These are phyloP conservation scores for Fusarium verticillioides DNA, from an alignment of 2,329 filamentous ascomycete species.

Conservation along the genomic window DNA sequence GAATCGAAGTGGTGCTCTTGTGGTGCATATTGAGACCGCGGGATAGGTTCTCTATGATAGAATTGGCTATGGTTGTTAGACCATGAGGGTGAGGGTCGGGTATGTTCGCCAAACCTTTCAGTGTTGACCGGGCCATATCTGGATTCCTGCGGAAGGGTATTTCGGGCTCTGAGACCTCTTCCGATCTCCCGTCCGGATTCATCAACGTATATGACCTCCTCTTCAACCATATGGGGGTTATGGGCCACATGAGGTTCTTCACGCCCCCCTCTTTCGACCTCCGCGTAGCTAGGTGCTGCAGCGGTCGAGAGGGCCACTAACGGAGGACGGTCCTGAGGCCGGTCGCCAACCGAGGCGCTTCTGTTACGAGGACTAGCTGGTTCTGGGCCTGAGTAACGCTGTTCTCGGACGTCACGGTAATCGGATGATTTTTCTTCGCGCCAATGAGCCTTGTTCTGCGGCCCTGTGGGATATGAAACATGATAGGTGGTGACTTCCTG, in stretches of 20 bases:
- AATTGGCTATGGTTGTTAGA: conserved; percentile 15
- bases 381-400: conserved; percentile 14
- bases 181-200: conserved; percentile 40
- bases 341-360: conserved; percentile 32
- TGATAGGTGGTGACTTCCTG: not conserved
- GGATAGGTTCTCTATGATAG: conserved; percentile 21
- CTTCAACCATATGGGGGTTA: conserved; percentile 18
- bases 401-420: conserved; percentile 32
- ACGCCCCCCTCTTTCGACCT: not conserved
- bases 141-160: conserved; percentile 19
- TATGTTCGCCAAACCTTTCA: conserved; percentile 3
- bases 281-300: conserved; percentile 6
- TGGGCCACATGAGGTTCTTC: not conserved
- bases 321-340: conserved; percentile 10
- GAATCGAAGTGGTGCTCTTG: conserved; percentile 14
- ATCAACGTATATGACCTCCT: conserved; percentile 44
- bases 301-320: not conserved
- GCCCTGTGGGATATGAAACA: not conserved
- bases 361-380: conserved; percentile 18
- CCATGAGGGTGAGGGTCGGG: conserved; percentile 6
- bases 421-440: conserved; percentile 13
- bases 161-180: conserved; percentile 32
- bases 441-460: conserved; percentile 4
- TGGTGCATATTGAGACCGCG: conserved; percentile 13
- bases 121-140: conserved; percentile 15